Percentiles rank a stretch among this genome's conserved stretches.
phyloP scores from a whole-genome alignment of 305 asterid species.

The Fraxinus latifolia region DNA sequence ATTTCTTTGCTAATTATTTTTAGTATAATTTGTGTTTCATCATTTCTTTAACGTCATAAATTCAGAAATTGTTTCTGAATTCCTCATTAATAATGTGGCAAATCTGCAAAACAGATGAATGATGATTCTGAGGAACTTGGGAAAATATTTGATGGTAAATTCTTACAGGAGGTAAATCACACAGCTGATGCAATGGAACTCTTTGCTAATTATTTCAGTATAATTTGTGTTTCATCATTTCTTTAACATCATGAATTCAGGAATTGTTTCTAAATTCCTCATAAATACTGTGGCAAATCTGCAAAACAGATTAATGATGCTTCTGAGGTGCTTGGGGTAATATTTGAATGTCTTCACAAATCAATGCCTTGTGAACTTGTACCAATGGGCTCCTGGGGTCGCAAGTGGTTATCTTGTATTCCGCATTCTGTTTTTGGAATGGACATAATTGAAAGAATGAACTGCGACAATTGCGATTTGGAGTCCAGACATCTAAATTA shows the following conservation, averaged over 20 bases:
- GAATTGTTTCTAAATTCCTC: neutral
- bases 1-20: neutral
- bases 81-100: neutral
- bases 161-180: neutral
- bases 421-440: neutral
- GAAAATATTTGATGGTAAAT: neutral
- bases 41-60: neutral
- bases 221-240: neutral
- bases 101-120: neutral
- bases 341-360: neutral
- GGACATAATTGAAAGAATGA: neutral
- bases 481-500: neutral
- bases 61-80: neutral
- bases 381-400: neutral
- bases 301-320: neutral
- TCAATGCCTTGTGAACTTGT: neutral
- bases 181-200: neutral
- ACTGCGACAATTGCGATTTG: neutral
- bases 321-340: neutral
- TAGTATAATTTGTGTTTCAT: neutral
- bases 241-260: neutral
- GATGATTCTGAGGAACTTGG: neutral
- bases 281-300: neutral
- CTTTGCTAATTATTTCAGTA: neutral
- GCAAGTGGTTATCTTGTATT: neutral